Base-by-base conservation (phyloP, 352 stramenopile genomes). In the Pythium aquatile region DNA sequence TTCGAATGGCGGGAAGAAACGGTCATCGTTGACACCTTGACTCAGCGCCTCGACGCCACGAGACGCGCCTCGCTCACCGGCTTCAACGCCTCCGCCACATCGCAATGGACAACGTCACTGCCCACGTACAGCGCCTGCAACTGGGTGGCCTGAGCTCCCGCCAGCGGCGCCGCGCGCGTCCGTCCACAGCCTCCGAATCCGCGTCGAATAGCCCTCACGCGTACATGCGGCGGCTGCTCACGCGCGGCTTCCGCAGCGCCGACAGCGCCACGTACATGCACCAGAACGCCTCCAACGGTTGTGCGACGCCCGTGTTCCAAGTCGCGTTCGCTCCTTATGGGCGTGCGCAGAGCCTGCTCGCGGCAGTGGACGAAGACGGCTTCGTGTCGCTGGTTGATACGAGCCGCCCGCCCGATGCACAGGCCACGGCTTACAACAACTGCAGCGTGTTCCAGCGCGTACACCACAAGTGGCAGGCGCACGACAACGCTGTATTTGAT, bases 401-500 rank as follows among this genome's bases (percentile, higher is more conserved):
- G 54, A 60, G 61, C 39, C 55, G 40, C 57, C 5, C 28, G 10
- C 26, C 29, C 44, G 33, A 24, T 29, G 39, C 20, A 13, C 46
- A 35, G 35, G 14, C 3, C 32, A 17, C 42, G 11, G 35, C 44
- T 14, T 35, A 30, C 32, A 9, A 51, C 5, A 17, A 32, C 47
- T 48, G 10, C 53, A 61, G n/a, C 56, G 55, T 53, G n/a, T 37
- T 58, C 47, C 57, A 58, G 47, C 14, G 35, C 49, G 20, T 44
- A 14, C 24, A 56, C 52, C 28, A 17, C 44, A 26, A 55, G 33
- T 89, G 80, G 78, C 57, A 60, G 32, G 81, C 78, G 16, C 83
- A 92, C 63, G 63, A 79, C 32, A 90, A 92, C 58, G 83, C 83
- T 14, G 72, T 92, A 58, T 92, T 92, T 48, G 83, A 92, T 61